These are phyloP conservation scores for Xylaria sp. DNA, from an alignment of 2,329 filamentous ascomycete species.

Conservation along the genomic window DNA sequence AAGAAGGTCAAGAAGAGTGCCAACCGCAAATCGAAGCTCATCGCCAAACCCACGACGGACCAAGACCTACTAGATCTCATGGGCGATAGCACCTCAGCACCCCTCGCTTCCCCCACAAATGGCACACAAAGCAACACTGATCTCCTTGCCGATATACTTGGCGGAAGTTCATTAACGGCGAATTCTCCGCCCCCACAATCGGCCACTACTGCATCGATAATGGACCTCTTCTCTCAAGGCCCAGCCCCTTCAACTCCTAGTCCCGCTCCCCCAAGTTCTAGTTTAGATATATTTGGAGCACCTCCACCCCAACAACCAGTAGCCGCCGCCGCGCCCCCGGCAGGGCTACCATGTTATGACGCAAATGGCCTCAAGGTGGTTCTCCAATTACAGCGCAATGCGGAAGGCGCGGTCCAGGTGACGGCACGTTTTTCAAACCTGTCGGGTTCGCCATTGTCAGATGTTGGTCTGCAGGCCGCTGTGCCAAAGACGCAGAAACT, in stretches of 20 bases:
- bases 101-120: conserved; percentile 66
- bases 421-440: conserved; percentile 85
- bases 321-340: conserved; percentile 55
- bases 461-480: conserved; percentile 89
- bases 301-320: conserved; percentile 60
- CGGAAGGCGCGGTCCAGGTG: conserved; percentile 82
- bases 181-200: conserved; percentile 64
- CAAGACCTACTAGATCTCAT: conserved; percentile 95
- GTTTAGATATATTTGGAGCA: conserved; percentile 63
- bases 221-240: conserved; percentile 81
- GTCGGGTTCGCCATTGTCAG: conserved; percentile 72
- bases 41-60: conserved; percentile 81
- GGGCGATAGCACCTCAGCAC: conserved; percentile 76
- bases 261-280: conserved; percentile 59
- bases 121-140: conserved; percentile 79
- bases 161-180: conserved; percentile 67
- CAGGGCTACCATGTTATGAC: conserved; percentile 79
- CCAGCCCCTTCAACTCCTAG: conserved; percentile 55
- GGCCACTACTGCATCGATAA: conserved; percentile 77
- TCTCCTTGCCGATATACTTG: conserved; percentile 87
- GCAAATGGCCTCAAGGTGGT: conserved; percentile 86
- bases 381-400: conserved; percentile 85
- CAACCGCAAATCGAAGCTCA: conserved; percentile 77
- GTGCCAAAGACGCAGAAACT: conserved; percentile 97
- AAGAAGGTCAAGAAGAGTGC: conserved; percentile 74